Base-by-base conservation (phyloP, 2,329 filamentous ascomycete genomes). In the Microcyclosporella mali region DNA sequence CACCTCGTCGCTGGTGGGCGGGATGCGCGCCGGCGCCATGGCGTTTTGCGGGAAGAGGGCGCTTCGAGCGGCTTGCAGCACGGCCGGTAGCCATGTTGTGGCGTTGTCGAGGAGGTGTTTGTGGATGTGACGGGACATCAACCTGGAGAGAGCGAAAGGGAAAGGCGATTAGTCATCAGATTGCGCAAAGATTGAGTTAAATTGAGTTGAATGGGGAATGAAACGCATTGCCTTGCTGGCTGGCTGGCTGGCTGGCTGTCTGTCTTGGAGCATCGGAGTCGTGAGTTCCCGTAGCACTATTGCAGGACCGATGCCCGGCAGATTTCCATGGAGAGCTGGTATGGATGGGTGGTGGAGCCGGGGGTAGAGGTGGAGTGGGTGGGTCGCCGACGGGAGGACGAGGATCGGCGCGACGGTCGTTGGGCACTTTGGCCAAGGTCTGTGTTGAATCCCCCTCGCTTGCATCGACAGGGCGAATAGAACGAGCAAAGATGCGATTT, bases 41-140 rank as follows among this genome's bases (percentile, higher is more conserved):
- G 78, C 73, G 66, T 94, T 94, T 67, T 87, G 84, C 53, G 92
- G 90, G 63, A 95, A 97, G 43, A 97, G 71, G 47, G 85, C 78
- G 57, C 78, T 79, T 62, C 92, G 85, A 58, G 85, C 74, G 53
- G 80, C 77, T 62, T 80, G 78, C 57, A 90, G 75, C 25, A 71
- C 56, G 37, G 64, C 58, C 42, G 71, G 70, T 25, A 74, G 53
- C 46, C 66, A 62, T 49, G 62, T 58, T 49, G 70, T 65, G 57
- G 37, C 35, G 21, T 25, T 25, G 37, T 67, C 64, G 44, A 71
- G 58, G 40, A 74, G 49, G 36, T 53, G 61, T 34, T 57, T 61
- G 50, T 66, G 64, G 49, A 74, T 56, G 45, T 65, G 59, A 57
- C 69, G 61, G 36, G 70, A 71, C 50, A 74, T 62, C 37, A 72